Conservation (phyloP, 2,329 filamentous ascomycete species). For the Aspergillus sp. region DNA sequence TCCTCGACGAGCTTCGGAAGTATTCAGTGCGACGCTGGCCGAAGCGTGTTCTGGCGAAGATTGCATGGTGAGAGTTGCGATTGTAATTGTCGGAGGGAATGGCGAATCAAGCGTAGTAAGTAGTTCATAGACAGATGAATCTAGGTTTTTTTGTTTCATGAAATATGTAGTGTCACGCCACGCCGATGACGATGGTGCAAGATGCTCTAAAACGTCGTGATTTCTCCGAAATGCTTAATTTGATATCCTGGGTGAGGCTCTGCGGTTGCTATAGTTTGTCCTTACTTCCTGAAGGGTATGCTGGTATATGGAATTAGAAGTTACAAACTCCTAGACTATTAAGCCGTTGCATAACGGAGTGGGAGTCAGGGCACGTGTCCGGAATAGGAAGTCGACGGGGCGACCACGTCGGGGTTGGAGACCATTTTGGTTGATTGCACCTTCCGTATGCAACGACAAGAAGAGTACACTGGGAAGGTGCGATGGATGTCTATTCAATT, state of each 20-base stretch:
- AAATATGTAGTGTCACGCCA: too few relatives aligned
- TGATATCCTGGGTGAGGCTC: neutral
- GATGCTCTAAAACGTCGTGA: neutral
- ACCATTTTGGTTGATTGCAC: too few relatives aligned
- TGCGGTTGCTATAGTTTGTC: neutral
- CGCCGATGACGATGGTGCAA: neutral
- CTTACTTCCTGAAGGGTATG: too few relatives aligned
- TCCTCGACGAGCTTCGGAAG: constrained; percentile 68
- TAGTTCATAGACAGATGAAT: too few relatives aligned
- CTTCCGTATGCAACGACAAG: accelerated
- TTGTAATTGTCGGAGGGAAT: too few relatives aligned
- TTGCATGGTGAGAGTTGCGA: constrained; percentile 44
- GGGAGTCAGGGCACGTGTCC: neutral
- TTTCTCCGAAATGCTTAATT: neutral
- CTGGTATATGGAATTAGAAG: neutral
- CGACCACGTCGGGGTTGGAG: too few relatives aligned
- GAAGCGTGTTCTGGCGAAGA: constrained; percentile 20
- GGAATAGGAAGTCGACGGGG: neutral
- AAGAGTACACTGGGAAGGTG: too few relatives aligned
- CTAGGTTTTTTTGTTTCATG: too few relatives aligned
- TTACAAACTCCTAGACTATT: too few relatives aligned
- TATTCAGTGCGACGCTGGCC: constrained; percentile 30
- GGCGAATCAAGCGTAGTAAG: accelerated
- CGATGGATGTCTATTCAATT: too few relatives aligned
- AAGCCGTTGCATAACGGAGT: neutral